These are phyloP conservation scores for Colletotrichum ledebouriae DNA, from an alignment of 2,329 filamentous ascomycete genomes.

Conservation along the genomic window DNA sequence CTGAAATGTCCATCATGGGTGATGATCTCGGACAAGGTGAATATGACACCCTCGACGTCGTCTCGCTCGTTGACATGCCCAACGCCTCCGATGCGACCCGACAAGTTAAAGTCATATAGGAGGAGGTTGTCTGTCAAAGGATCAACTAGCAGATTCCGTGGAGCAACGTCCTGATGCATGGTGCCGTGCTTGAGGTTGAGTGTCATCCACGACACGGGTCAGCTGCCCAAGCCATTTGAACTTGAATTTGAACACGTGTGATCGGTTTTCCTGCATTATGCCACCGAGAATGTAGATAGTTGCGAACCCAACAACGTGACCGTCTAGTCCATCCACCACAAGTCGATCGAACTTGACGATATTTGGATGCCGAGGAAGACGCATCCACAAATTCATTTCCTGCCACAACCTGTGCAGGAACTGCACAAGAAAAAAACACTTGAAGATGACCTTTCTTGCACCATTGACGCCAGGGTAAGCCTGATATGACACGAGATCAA, in stretches of 20 bases:
- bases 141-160: slow-evolving; percentile 55
- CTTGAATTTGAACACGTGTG: slow-evolving; percentile 1
- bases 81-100: slow-evolving; percentile 43
- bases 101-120: slow-evolving; percentile 54
- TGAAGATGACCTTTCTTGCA: neutral
- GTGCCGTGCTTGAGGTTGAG: slow-evolving; percentile 55
- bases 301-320: slow-evolving; percentile 54
- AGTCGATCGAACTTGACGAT: slow-evolving; percentile 54
- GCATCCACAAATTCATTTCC: slow-evolving; percentile 53
- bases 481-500: neutral
- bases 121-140: slow-evolving; percentile 50
- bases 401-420: slow-evolving; percentile 47
- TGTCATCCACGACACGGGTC: slow-evolving; percentile 52
- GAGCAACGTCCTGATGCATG: slow-evolving; percentile 54
- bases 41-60: slow-evolving; percentile 52
- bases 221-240: slow-evolving; percentile 53
- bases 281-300: slow-evolving; percentile 24
- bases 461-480: neutral
- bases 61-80: slow-evolving; percentile 44
- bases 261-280: neutral
- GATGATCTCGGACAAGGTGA: slow-evolving; percentile 54
- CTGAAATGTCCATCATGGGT: slow-evolving; percentile 48
- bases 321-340: slow-evolving; percentile 51
- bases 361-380: slow-evolving; percentile 53
- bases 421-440: slow-evolving; percentile 31